Evolutionary conservation across 306 rosid genomes (phyloP).

Genomic region (Carpinus viminea): DNA sequence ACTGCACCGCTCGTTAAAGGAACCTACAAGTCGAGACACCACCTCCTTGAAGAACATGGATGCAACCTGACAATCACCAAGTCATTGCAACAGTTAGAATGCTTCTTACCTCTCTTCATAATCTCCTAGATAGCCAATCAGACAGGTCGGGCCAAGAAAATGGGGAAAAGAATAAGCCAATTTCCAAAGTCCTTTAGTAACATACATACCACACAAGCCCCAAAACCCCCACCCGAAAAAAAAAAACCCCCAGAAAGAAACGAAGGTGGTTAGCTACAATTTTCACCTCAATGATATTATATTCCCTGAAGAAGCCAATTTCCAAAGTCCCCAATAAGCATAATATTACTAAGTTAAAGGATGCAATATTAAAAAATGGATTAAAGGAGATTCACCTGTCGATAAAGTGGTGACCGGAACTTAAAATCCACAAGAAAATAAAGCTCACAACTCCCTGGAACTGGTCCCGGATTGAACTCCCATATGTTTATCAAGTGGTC

Average conservation of each 20-base stretch:
- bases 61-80: conserved; percentile 62
- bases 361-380: not conserved
- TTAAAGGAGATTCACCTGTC: conserved; percentile 62
- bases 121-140: not conserved
- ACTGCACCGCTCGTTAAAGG: conserved; percentile 83
- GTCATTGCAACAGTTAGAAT: conserved; percentile 18
- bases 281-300: not conserved
- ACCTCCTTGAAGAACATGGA: conserved; percentile 98
- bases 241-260: not conserved
- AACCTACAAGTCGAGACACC: conserved; percentile 84
- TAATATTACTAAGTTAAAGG: conserved; percentile 12
- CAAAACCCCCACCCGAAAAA: not conserved
- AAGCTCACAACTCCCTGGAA: conserved; percentile 80
- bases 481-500: conserved; percentile 89
- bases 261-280: not conserved
- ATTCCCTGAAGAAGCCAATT: not conserved
- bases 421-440: conserved; percentile 93
- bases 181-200: no score
- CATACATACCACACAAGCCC: no score
- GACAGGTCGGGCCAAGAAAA: not conserved
- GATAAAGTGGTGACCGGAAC: conserved; percentile 86
- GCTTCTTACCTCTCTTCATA: not conserved
- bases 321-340: not conserved
- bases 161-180: no score
- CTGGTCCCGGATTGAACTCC: conserved; percentile 89